phyloP scores from a whole-genome alignment of 177 flowering plant species.

The Tripterygium wilfordii region DNA sequence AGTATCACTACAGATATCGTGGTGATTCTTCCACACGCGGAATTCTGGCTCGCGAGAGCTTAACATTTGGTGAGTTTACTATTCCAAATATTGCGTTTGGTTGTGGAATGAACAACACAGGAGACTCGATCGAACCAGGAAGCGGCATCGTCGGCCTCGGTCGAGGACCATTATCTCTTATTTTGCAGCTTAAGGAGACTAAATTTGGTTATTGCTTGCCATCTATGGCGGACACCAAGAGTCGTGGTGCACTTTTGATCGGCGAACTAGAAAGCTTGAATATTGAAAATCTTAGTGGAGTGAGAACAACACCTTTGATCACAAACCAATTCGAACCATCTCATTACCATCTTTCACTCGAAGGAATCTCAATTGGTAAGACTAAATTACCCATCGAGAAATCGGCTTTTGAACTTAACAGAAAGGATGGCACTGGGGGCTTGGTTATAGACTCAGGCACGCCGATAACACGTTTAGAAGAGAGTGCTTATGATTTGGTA shows the following conservation, averaged over 20 bases:
- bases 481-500: slow-evolving; percentile 35
- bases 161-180: slow-evolving; percentile 74
- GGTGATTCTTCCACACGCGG: slow-evolving; percentile 78
- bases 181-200: slow-evolving; percentile 63
- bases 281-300: background rate
- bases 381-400: slow-evolving; percentile 41
- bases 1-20: slow-evolving; percentile 62
- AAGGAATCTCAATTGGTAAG: slow-evolving; percentile 76
- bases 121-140: slow-evolving; percentile 65
- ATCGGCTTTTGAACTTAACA: slow-evolving; percentile 43
- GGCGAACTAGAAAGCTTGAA: slow-evolving; percentile 46
- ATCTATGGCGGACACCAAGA: slow-evolving; percentile 44
- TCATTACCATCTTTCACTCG: slow-evolving; percentile 64
- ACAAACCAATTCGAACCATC: slow-evolving; percentile 58
- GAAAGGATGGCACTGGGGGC: slow-evolving; percentile 70
- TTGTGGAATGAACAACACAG: slow-evolving; percentile 72
- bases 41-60: slow-evolving; percentile 54
- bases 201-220: slow-evolving; percentile 78
- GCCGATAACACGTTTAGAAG: slow-evolving; percentile 67
- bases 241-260: slow-evolving; percentile 54
- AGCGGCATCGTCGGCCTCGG: slow-evolving; percentile 83
- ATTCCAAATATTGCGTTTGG: slow-evolving; percentile 62
- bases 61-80: slow-evolving; percentile 51
- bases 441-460: slow-evolving; percentile 90
- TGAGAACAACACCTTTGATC: slow-evolving; percentile 49